Base-by-base conservation (phyloP, 495 filamentous ascomycete genomes). In the Penicillium turbatum region DNA sequence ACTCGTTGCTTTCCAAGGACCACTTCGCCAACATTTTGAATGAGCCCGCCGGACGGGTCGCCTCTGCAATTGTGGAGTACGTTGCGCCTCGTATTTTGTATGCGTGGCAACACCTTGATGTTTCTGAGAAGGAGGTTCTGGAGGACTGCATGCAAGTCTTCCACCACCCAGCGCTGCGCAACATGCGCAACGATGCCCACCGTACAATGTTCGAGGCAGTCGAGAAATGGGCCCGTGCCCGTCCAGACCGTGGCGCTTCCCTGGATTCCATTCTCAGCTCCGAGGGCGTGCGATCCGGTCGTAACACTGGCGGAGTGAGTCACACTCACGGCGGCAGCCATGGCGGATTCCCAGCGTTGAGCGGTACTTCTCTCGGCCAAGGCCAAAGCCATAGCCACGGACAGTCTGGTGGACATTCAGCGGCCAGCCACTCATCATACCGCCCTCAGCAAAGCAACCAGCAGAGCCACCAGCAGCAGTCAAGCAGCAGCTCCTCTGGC, bases 11-110 rank as follows among this genome's bases (percentile, higher is more conserved):
- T 6, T 92, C 89, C 52, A 97, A 97, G 71, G 93, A 98, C 61
- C 93, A 98, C 66, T 97, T 97, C 63, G 87, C 87, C 56, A 96
- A 97, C 70, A 76, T 92, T 29, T 77, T 97, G 27, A 97, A 97
- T 72, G 78, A 87, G 29, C 89, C 89, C 42, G 90, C 91, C 2
- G 92, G 92, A 11, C 79, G 87, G 17, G 82, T 97, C 17, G 91
- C 92, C 8, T 72, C 86, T 2, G 82, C 80, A 0, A 86, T 96
- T 46, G 70, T 97, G 5, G 78, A 88, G 76, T 97, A 92, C 63
- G 82, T 86, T 29, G 87, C 90, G 3, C 92, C 92, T 54, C 87
- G 92, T 21, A 66, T 97, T 17, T 74, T 97, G 6, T 93, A 89
- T 56, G 92, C 90, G 2, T 96, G 90, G 91, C 85, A 97, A 48